Percentiles rank a stretch among this genome's conserved stretches.
These are phyloP conservation scores for Fusarium tanahbumbuense DNA, from an alignment of 2,329 filamentous ascomycete species.

Conservation along the genomic window DNA sequence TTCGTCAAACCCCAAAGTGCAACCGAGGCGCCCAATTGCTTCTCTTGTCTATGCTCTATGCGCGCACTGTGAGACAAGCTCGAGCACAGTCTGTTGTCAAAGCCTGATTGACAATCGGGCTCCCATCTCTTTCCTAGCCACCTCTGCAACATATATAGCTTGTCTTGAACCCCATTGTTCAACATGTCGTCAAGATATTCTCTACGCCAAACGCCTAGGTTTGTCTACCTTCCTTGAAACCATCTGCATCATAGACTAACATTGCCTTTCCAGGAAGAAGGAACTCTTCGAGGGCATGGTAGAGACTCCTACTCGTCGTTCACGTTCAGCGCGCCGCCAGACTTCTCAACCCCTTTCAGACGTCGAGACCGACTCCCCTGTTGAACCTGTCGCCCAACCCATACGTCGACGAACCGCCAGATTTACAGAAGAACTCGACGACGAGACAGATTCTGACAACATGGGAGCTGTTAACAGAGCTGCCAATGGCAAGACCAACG, in stretches of 20 bases:
- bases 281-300: constrained; percentile 72
- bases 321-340: constrained; percentile 63
- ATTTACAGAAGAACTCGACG: constrained; percentile 63
- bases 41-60: constrained; percentile 16
- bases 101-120: constrained; percentile 22
- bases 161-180: constrained; percentile 20
- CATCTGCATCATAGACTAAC: constrained; percentile 11
- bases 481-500: constrained; percentile 43
- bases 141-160: constrained; percentile 38
- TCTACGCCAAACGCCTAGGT: constrained; percentile 55
- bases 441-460: constrained; percentile 51
- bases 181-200: constrained; percentile 55
- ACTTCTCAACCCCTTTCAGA: constrained; percentile 60
- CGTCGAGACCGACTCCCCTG: constrained; percentile 60
- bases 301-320: constrained; percentile 63
- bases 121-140: constrained; percentile 3
- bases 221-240: constrained; percentile 22
- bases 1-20: constrained; percentile 13
- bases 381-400: constrained; percentile 55
- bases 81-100: constrained; percentile 15
- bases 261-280: constrained; percentile 62
- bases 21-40: constrained; percentile 24
- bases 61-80: constrained; percentile 20
- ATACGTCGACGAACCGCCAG: constrained; percentile 62
- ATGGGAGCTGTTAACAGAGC: constrained; percentile 47